Evolutionary conservation across 2,329 filamentous ascomycete species (phyloP).

Genomic region (Colletotrichum abscissum): DNA sequence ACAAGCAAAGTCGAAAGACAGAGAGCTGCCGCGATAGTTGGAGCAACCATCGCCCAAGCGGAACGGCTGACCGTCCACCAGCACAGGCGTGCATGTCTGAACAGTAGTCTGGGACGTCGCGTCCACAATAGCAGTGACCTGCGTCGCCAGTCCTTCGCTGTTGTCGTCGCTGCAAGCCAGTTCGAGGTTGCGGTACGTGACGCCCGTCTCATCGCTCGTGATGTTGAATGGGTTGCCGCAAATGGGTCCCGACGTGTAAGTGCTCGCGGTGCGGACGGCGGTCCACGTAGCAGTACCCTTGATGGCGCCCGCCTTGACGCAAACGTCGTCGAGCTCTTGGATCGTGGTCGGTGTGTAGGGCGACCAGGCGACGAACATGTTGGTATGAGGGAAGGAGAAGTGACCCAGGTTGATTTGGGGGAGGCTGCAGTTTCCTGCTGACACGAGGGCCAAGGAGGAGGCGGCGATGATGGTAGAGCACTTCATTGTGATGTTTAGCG

Average conservation of each 20-base stretch:
- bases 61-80: neutral
- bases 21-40: neutral
- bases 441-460: neutral
- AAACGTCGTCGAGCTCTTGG: constrained; percentile 6
- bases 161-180: constrained; percentile 26
- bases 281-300: constrained; percentile 29
- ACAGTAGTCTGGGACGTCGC: constrained; percentile 16
- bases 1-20: neutral
- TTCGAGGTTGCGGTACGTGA: constrained; percentile 23
- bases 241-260: constrained; percentile 25
- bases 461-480: neutral
- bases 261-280: constrained; percentile 7
- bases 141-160: neutral
- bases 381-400: constrained; percentile 17
- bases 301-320: constrained; percentile 9
- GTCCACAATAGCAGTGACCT: constrained; percentile 28
- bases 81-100: constrained; percentile 15
- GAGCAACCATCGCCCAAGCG: neutral
- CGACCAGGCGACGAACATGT: constrained; percentile 15
- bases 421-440: neutral
- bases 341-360: constrained; percentile 27
- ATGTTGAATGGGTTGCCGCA: constrained; percentile 31
- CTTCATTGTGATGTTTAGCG: neutral
- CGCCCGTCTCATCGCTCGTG: constrained; percentile 17
- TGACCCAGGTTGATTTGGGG: constrained; percentile 19